Base-by-base conservation (phyloP, 2,329 filamentous ascomycete species). In the Fusarium sambucinum region DNA sequence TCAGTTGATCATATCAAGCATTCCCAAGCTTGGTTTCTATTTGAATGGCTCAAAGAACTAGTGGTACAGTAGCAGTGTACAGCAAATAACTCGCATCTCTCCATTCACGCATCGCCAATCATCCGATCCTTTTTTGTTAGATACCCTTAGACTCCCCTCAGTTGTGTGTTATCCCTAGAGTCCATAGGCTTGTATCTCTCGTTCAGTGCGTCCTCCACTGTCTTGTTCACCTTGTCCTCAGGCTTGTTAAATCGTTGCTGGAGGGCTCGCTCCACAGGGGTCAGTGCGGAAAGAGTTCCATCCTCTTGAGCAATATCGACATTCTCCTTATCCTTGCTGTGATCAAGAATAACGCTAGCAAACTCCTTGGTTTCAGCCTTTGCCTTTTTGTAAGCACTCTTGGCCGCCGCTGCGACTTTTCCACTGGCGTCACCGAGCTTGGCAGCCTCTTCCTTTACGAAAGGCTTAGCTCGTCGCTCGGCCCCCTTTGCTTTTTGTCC, bases 181-280 rank as follows among this genome's bases (percentile, higher is more conserved):
- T 82, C 80, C 61, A 85, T 76, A 1, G 82, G 83, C 69, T 75
- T 81, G 72, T 89, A 89, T 70, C 87, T 80, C 74, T 88, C 85
- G 48, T 79, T 81, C 53, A 90, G 76, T 41, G 82, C 80, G 73
- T 88, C 83, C 64, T 86, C 81, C 21, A 85, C 83, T 45, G 80
- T 84, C 78, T 84, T 84, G 62, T 81, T 79, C 66, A 82, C 73
- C 55, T 74, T 74, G 16, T 75, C 74, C 9, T 76, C 76, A 41
- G 78, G 72, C 68, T 80, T 81, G 75, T 84, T 79, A 68, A 83
- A 89, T 50, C 87, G 80, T 77, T 88, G 79, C 57, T 81, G 78
- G 62, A 85, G 77, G 12, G 85, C 86, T 75, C 77, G 81, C 72
- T 88, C 81, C 17, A 85, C 80, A 4, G 82, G 80, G 71, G 51